These are phyloP conservation scores for Colletotrichum musicola DNA, from an alignment of 2,329 filamentous ascomycete species.

Conservation along the genomic window DNA sequence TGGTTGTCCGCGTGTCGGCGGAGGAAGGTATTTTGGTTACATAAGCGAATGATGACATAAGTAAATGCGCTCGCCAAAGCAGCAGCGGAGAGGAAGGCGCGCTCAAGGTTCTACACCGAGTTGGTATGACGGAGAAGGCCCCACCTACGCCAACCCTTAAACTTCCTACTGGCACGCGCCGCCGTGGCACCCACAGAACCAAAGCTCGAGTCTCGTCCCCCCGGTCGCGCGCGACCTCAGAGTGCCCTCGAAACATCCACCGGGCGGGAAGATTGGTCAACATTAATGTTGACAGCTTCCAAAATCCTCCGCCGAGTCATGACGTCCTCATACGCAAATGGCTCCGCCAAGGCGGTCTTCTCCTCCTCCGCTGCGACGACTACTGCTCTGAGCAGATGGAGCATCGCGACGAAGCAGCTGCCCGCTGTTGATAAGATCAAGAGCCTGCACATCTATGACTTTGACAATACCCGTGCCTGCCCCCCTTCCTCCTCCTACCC, in stretches of 20 bases:
- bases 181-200: slow-evolving; percentile 19
- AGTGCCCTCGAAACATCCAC: slow-evolving; percentile 23
- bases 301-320: slow-evolving; percentile 39
- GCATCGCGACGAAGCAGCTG: slow-evolving; percentile 78
- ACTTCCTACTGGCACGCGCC: slow-evolving; percentile 33
- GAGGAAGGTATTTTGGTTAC: neutral
- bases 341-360: slow-evolving; percentile 37
- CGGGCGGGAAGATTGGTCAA: slow-evolving; percentile 30
- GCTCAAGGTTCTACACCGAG: too few relatives aligned
- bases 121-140: slow-evolving; percentile 19
- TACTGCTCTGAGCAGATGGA: slow-evolving; percentile 87
- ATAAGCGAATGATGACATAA: neutral
- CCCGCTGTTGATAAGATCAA: slow-evolving; percentile 76
- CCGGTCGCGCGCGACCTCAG: slow-evolving; percentile 20
- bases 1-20: too few relatives aligned
- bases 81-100: too few relatives aligned
- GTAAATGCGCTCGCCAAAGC: too few relatives aligned
- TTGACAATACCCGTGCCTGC: slow-evolving; percentile 86
- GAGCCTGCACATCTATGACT: slow-evolving; percentile 93
- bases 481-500: slow-evolving; percentile 6
- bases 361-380: slow-evolving; percentile 62
- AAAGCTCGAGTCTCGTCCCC: slow-evolving; percentile 28
- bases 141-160: slow-evolving; percentile 12
- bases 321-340: slow-evolving; percentile 40
- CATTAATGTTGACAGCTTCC: slow-evolving; percentile 40